A percentile compares a stretch with the other conserved stretches of the same genome.
Evolutionary conservation across 305 asterid genomes (phyloP).

Genomic region (Rubia balearica): DNA sequence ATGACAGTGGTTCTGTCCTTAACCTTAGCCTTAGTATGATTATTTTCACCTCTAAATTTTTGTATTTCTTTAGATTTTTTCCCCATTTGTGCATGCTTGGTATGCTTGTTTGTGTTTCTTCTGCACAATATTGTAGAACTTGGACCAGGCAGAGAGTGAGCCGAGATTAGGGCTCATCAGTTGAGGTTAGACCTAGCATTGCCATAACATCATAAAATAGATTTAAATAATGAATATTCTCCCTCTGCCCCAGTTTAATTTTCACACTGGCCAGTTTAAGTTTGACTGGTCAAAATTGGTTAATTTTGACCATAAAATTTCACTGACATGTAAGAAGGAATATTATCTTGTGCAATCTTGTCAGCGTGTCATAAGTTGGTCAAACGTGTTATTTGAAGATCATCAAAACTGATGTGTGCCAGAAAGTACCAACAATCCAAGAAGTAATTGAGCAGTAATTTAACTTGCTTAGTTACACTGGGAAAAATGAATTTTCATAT

Average conservation of each 20-base stretch:
- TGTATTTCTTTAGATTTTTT: not conserved
- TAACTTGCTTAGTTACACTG: not conserved
- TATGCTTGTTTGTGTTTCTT: not conserved
- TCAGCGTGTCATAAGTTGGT: not conserved
- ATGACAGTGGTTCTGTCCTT: not conserved
- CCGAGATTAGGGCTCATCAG: not conserved
- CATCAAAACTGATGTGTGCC: not conserved
- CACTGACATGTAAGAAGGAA: not conserved
- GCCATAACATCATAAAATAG: not conserved
- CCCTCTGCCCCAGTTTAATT: not conserved
- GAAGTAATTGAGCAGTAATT: not conserved
- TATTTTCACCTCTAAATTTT: not conserved
- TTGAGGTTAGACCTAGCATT: not conserved
- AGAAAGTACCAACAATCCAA: not conserved
- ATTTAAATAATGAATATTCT: not conserved
- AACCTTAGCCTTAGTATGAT: not conserved
- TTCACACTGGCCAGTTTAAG: not conserved
- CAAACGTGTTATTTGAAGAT: not conserved
- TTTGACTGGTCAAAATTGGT: not conserved
- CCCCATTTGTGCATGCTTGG: not conserved
- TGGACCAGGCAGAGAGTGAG: not conserved
- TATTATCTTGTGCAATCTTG: not conserved
- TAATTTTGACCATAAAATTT: too few relatives aligned
- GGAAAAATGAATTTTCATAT: not conserved
- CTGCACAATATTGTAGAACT: not conserved